Evolutionary conservation across 768 basidiomycete genomes (phyloP), one percentile per base, ranked within the genome.

Genomic region (Tricholomella constricta): DNA sequence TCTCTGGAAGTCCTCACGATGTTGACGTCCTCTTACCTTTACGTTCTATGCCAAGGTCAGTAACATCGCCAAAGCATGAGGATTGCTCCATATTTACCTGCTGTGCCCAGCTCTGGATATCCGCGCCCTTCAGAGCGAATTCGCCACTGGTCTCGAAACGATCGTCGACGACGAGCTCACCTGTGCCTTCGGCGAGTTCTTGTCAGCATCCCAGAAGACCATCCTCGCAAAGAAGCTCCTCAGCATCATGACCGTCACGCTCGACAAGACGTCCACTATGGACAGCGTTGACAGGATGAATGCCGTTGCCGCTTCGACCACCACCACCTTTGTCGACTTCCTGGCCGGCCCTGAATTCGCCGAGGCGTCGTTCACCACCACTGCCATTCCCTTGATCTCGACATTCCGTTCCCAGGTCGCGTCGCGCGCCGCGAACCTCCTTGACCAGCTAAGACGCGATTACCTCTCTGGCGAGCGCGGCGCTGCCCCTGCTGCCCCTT

Each of bases 261-360:
- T 91, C 47, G 88, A 92, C 61, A 76, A 75, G 46, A 83, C 85
- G 7, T 83, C 80, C 27, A 78, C 78, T 22, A 87, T 91, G 83
- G 91, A 93, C 66, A 82, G 81, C 29, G 69, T 56, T 2, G 80
- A 82, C 20, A 82, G 88, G 51, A 89, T 93, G 86, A 69, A 68
- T 43, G 77, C 75, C 48, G 78, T 83, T 32, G 83, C 85, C 2
- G 74, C 77, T n/a, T 79, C 86, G 8, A 76, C 76, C 2, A 77
- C 82, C 5, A 74, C 80, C 1, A 68, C 79, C 3, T 75, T 80
- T 50, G 59, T 82, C 42, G 70, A 78, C 27, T 73, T 72, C 61
- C 67, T 80, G 52, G 57, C 83, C 29, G 76, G 56, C 27, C 62
- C 51, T 73, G 74, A 69, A 67, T 83, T 65, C 25, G 36, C 62